phyloP scores from a whole-genome alignment of 23 red algal genomes.

The Gracilariopsis chorda region DNA sequence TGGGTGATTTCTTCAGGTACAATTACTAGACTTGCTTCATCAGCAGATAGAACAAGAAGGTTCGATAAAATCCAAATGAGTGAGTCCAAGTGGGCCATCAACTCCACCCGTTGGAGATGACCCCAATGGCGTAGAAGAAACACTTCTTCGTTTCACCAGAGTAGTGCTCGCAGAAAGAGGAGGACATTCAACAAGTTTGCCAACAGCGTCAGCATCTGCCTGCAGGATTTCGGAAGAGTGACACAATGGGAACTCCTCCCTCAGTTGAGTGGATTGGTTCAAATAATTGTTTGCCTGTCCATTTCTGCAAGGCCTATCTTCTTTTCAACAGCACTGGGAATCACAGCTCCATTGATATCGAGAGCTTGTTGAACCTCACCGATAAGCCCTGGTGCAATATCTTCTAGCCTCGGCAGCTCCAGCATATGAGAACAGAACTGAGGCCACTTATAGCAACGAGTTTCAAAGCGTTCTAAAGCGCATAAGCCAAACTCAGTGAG shows the following conservation, averaged over 20 bases:
- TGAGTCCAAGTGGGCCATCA: not conserved
- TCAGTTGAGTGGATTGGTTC: conserved; percentile 11
- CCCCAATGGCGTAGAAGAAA: not conserved
- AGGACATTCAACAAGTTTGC: too few relatives aligned
- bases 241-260: conserved; percentile 6
- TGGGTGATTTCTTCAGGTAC: conserved; percentile 64
- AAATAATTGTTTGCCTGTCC: too few relatives aligned
- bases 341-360: too few relatives aligned
- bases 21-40: not conserved
- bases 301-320: too few relatives aligned
- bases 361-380: not conserved
- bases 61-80: not conserved
- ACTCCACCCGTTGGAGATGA: not conserved
- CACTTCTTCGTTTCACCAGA: not conserved
- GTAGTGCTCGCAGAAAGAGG: not conserved
- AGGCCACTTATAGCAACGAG: conserved; percentile 70
- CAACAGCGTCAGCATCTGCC: too few relatives aligned
- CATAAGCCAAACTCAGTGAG: conserved; percentile 66
- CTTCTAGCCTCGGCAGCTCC: conserved; percentile 51
- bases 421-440: conserved; percentile 56
- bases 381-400: conserved; percentile 44
- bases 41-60: not conserved
- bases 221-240: conserved; percentile 12
- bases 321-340: too few relatives aligned
- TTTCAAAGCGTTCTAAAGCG: conserved; percentile 51